A percentile compares a stretch with the other conserved stretches of the same genome.
Conservation (phyloP, 495 filamentous ascomycete species). For the Lasiosphaeria hispida region DNA sequence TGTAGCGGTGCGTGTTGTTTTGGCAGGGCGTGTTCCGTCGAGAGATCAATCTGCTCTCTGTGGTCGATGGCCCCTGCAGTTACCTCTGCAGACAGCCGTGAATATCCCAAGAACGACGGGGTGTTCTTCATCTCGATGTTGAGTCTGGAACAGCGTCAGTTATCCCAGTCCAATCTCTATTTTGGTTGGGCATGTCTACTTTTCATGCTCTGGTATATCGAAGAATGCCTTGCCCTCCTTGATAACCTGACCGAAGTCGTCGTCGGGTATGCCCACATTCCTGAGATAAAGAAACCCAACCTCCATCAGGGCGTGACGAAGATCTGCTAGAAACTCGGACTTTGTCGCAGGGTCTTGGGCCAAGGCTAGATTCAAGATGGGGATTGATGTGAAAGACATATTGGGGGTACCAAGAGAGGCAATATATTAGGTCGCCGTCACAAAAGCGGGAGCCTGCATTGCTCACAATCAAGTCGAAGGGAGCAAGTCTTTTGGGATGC, state of each 20-base stretch:
- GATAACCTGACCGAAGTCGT: constrained; percentile 66
- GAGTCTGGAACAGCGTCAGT: constrained; percentile 43
- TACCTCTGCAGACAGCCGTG: constrained; percentile 59
- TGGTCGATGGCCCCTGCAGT: constrained; percentile 60
- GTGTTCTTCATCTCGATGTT: constrained; percentile 89
- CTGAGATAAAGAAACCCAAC: constrained; percentile 92
- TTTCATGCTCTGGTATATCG: constrained; percentile 76
- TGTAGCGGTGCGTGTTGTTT: constrained; percentile 64
- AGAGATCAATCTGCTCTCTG: constrained; percentile 90
- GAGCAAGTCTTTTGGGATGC: too few relatives aligned
- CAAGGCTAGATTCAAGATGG: constrained; percentile 74
- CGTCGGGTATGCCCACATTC: constrained; percentile 72
- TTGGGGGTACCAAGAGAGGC: constrained; percentile 1
- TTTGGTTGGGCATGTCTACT: constrained; percentile 36
- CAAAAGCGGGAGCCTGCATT: too few relatives aligned
- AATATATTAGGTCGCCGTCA: neutral
- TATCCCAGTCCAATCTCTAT: too few relatives aligned
- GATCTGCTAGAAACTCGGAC: constrained; percentile 62
- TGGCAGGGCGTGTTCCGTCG: constrained; percentile 69
- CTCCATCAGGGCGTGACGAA: constrained; percentile 79
- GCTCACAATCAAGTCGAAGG: constrained; percentile 1
- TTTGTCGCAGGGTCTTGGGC: constrained; percentile 66
- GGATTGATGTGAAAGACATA: constrained; percentile 72
- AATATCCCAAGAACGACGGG: constrained; percentile 62
- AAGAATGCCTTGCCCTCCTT: constrained; percentile 72